phyloP scores from a whole-genome alignment of 108 stramenopile species.

The Fragilaria radians region DNA sequence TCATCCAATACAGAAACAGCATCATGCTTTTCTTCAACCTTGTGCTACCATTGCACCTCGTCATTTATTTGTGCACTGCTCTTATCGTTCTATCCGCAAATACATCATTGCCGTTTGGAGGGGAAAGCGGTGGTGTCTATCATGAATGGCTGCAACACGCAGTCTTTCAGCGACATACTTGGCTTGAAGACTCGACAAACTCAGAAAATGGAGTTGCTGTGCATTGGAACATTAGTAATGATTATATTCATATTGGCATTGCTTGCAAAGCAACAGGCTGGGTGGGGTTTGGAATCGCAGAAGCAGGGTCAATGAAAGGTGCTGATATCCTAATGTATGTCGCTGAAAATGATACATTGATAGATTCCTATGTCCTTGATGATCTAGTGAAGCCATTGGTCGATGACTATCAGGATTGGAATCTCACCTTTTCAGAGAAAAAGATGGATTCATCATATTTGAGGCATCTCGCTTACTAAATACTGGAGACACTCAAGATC shows the following conservation, averaged over 20 bases:
- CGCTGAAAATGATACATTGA: constrained; percentile 8
- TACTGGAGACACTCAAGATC: constrained; percentile 46
- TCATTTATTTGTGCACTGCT: too few relatives aligned
- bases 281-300: constrained; percentile 35
- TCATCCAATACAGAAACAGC: too few relatives aligned
- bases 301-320: constrained; percentile 38
- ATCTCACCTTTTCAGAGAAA: constrained; percentile 6
- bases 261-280: constrained; percentile 37
- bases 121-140: too few relatives aligned
- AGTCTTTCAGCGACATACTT: too few relatives aligned
- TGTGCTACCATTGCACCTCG: too few relatives aligned
- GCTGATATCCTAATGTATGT: constrained; percentile 32
- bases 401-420: constrained; percentile 46
- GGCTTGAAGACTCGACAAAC: too few relatives aligned
- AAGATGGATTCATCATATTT: constrained; percentile 39
- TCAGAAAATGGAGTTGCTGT: constrained; percentile 26
- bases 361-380: constrained; percentile 41
- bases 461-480: constrained; percentile 32
- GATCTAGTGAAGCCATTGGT: background rate
- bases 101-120: too few relatives aligned
- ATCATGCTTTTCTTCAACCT: too few relatives aligned
- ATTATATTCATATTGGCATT: constrained; percentile 21
- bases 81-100: too few relatives aligned
- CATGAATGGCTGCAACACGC: too few relatives aligned
- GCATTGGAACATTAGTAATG: constrained; percentile 29